Percentiles rank a stretch among this genome's conserved stretches.
Evolutionary conservation across 345 rosid species (phyloP).

Genomic region (Toxicodendron radicans): DNA sequence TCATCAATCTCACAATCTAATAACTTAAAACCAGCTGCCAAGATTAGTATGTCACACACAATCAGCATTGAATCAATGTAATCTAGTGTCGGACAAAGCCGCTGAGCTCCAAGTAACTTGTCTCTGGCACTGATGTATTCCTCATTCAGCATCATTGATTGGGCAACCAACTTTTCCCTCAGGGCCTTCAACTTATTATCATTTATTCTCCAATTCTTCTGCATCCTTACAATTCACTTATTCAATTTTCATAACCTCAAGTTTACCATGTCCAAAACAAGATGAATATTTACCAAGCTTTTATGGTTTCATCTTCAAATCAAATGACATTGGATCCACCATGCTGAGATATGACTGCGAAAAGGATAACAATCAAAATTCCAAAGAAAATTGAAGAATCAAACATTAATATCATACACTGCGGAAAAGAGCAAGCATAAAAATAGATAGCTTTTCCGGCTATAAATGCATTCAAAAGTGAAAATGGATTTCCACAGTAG

Average conservation of each 20-base stretch:
- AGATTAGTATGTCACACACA: constrained; percentile 22
- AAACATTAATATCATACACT: not conserved
- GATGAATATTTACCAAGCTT: not conserved
- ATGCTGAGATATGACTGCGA: not conserved
- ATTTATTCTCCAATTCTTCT: constrained; percentile 2
- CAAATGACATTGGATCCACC: not conserved
- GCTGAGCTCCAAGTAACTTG: constrained; percentile 18
- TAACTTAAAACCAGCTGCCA: constrained; percentile 15
- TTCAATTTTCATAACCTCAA: not conserved
- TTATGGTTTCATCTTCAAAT: not conserved
- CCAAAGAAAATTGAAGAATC: not conserved
- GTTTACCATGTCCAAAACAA: not conserved
- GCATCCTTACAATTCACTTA: not conserved
- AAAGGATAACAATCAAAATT: not conserved
- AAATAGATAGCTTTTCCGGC: not conserved
- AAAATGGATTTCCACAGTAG: not conserved
- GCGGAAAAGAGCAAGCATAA: not conserved
- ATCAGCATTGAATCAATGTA: constrained; percentile 19
- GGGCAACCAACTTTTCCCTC: constrained; percentile 9
- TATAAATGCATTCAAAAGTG: not conserved
- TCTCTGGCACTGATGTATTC: constrained; percentile 24
- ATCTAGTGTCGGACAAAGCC: constrained; percentile 23
- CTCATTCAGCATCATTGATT: constrained; percentile 10
- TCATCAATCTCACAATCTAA: constrained; percentile 22
- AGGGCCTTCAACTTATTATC: not conserved